Percentiles rank a stretch among this genome's conserved stretches.
These are phyloP conservation scores for Xylariaceae sp. DNA, from an alignment of 2,329 filamentous ascomycete species.

Conservation along the genomic window DNA sequence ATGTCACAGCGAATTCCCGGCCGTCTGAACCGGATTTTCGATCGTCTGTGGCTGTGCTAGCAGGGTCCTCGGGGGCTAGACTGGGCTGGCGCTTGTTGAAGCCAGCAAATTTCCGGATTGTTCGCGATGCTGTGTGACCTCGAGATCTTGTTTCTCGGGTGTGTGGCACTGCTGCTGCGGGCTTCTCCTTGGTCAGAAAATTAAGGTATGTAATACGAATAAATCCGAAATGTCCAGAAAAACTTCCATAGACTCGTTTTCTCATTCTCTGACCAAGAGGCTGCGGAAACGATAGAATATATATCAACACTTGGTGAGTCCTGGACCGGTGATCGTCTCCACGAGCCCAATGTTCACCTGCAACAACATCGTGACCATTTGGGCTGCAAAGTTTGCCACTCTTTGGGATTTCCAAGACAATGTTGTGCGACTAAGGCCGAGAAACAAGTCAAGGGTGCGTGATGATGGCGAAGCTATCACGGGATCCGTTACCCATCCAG, in stretches of 20 bases:
- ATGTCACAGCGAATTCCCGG: slow-evolving; percentile 18
- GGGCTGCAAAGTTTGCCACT: not conserved
- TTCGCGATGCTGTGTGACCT: not conserved
- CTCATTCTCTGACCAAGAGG: not conserved
- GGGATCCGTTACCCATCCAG: not conserved
- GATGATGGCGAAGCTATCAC: not conserved
- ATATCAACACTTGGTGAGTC: not conserved
- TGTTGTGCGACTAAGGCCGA: not conserved
- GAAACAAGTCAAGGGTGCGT: not conserved
- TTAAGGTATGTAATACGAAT: not conserved
- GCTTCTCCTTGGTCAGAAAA: not conserved
- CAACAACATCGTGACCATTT: not conserved
- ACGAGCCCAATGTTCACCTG: not conserved
- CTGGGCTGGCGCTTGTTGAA: not conserved
- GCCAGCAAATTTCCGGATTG: not conserved
- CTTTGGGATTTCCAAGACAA: not conserved
- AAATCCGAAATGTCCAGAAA: not conserved
- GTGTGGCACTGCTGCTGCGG: not conserved
- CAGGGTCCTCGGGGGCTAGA: slow-evolving; percentile 2
- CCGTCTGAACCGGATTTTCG: slow-evolving; percentile 27
- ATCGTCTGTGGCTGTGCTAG: slow-evolving; percentile 4
- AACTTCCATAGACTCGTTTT: not conserved
- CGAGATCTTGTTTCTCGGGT: not conserved
- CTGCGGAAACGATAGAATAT: not conserved
- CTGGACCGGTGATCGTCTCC: not conserved